Evolutionary conservation across 2,329 filamentous ascomycete species (phyloP), one percentile per base, ranked within the genome.

Genomic region (Colletotrichum ledebouriae): DNA sequence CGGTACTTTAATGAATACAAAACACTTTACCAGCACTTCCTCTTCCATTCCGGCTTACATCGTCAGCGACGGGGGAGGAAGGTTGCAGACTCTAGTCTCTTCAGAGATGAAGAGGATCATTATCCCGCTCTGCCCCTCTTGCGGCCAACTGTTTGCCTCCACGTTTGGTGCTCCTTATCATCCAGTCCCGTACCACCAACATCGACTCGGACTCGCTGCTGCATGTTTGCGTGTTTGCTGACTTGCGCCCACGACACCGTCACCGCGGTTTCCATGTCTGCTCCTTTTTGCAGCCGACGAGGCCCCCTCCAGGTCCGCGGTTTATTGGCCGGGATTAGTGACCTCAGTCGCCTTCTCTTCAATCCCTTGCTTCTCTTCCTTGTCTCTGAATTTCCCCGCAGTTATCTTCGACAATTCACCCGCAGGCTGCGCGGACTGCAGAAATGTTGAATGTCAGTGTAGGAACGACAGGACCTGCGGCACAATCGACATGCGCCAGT

Each of bases 1-100:
- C 57, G 39, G 41, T 41, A 59, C 17, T n/a, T 46, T 59, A 50
- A 59, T 59, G 57, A 59, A 59, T 25, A 49, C 11, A 39, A 17
- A 39, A 41, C 6, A 39, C 20, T 41, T 17, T 50, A 41, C 57
- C 44, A 50, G 39, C 2, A 33, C 3, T 13, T 44, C 0, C 17
- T 37, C 5, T 37, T 4, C 15, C 50, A 9, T 5, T 22, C 50
- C 12, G 29, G 29, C 29, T 4, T 53, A 15, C 46, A 4, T 49
- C 46, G 29, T 49, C 3, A 5, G 17, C 3, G 33, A n/a, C n/a
- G 50, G 50, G 52, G 52, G 33, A 22, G 20, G 52, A 41, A 39
- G 42, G 37, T 37, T 46, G n/a, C 29, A 15, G 29, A 49, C 25
- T 20, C 41, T 17, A 9, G 33, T 11, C 25, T n/a, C 20, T 47